Evolutionary conservation across 306 rosid species (phyloP), one percentile per base, ranked within the genome.

Genomic region (Cucumis melo): DNA sequence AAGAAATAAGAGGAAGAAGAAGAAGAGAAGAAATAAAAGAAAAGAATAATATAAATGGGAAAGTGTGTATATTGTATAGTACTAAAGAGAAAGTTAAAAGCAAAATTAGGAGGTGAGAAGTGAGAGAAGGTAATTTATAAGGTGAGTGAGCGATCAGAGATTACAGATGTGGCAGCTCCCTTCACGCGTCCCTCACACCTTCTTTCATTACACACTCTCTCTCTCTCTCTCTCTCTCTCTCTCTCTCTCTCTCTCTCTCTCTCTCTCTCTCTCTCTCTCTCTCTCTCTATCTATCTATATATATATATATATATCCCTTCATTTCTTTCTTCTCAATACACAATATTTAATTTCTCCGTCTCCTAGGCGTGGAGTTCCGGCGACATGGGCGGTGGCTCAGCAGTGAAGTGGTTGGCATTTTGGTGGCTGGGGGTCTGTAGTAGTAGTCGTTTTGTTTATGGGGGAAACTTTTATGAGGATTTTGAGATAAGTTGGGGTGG

Each of bases 401-500:
- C 64, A 72, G 29, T 78, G 75, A 59, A 38, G 17, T 38, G 84
- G 56, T 64, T 86, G 42, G 41, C 38, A 1, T 44, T 78, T 36
- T 78, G 87, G 80, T 90, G 65, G 29, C 75, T 90, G 60, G 8
- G 85, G 79, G 46, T 0, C 14, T 61, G 8, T 32, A 32, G 36
- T 32, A 2, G 36, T 32, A 32, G 36, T 32, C 3, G 11, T 7
- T 20, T 10, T 55, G 27, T 80, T 4, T 70, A 71, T 76, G 84
- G 60, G 51, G 96, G 86, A 17, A 89, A 77, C 83, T 91, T 93
- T 76, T 56, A 79, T 78, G 86, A 88, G 58, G 90, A 91, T 54
- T 93, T 91, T 73, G 91, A 93, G 80, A 61, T 93, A 8, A 89
- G 87, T 23, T 93, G 96, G 98, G 98, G 96, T 19, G 90, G 70